A percentile compares a stretch with the other conserved stretches of the same genome.
Conservation (phyloP, 768 basidiomycete species). For the Pisolithus marmoratus region DNA sequence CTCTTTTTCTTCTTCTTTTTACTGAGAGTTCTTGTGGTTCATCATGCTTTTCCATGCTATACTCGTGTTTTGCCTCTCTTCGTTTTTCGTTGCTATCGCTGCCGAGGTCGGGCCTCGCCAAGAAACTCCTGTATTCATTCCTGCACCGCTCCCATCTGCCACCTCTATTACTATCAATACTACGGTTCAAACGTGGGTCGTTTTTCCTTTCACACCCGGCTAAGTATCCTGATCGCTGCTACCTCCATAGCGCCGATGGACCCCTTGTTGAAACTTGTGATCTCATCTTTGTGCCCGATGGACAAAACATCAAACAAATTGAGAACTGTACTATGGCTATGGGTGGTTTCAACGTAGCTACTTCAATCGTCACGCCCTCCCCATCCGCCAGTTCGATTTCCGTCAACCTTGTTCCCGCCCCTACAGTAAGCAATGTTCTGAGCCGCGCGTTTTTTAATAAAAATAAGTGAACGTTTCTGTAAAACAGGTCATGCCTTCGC, state of each 20-base stretch:
- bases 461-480: not conserved
- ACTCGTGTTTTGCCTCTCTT: slow-evolving; percentile 19
- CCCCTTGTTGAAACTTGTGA: slow-evolving; percentile 53
- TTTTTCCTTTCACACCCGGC: too few species aligned
- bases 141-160: slow-evolving; percentile 24
- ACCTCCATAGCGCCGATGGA: slow-evolving; percentile 39
- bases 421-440: slow-evolving; percentile 11
- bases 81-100: slow-evolving; percentile 13
- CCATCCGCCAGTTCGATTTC: slow-evolving; percentile 8
- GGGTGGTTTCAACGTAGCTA: slow-evolving; percentile 9
- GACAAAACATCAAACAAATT: slow-evolving; percentile 49
- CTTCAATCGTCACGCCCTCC: slow-evolving; percentile 9
- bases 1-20: slow-evolving; percentile 6
- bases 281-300: slow-evolving; percentile 49
- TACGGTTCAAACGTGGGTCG: slow-evolving; percentile 38
- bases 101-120: slow-evolving; percentile 14
- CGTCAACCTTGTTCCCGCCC: slow-evolving; percentile 16
- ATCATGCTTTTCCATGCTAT: slow-evolving; percentile 19
- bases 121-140: slow-evolving; percentile 11
- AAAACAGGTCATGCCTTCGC: slow-evolving; percentile 21
- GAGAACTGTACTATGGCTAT: slow-evolving; percentile 43
- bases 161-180: slow-evolving; percentile 32
- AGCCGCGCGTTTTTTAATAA: not conserved
- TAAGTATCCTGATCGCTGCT: not conserved
- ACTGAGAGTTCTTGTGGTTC: slow-evolving; percentile 7